Percentiles rank a stretch among this genome's conserved stretches.
Conservation (phyloP, 257 asterid species). For the Gentiana macrophylla region DNA sequence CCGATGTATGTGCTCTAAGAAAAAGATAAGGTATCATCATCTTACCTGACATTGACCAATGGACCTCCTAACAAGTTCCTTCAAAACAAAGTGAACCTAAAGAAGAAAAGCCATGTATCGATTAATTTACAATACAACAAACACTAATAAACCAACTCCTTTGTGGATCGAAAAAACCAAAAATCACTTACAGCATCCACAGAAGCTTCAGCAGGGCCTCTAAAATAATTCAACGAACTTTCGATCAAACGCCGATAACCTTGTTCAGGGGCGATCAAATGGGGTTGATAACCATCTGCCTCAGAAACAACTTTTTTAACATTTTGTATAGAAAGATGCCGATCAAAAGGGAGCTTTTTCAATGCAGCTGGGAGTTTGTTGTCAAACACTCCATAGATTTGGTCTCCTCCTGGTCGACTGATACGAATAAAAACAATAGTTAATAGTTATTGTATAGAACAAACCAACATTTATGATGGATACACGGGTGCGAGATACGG, state of each 20-base stretch:
- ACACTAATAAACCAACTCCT: not conserved
- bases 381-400: slow-evolving; percentile 88
- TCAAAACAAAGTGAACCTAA: slow-evolving; percentile 81
- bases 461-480: too few species aligned
- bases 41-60: slow-evolving; percentile 82
- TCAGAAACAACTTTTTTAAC: slow-evolving; percentile 81
- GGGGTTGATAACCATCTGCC: slow-evolving; percentile 97
- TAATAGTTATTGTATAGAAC: too few species aligned
- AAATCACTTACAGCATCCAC: slow-evolving; percentile 73
- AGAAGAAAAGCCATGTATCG: slow-evolving; percentile 6
- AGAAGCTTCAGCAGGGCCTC: slow-evolving; percentile 95
- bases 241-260: slow-evolving; percentile 80
- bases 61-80: slow-evolving; percentile 88
- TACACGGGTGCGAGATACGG: too few species aligned
- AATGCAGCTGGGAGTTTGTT: slow-evolving; percentile 94
- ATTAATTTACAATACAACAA: slow-evolving; percentile 10
- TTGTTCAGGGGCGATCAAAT: slow-evolving; percentile 97
- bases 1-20: not conserved
- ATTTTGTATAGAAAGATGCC: slow-evolving; percentile 77
- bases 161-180: not conserved
- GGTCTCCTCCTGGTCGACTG: slow-evolving; percentile 93
- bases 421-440: slow-evolving; percentile 13
- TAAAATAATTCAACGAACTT: slow-evolving; percentile 68
- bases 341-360: slow-evolving; percentile 85
- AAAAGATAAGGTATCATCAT: slow-evolving; percentile 2